These are phyloP conservation scores for Austroboletus niveus DNA, from an alignment of 1,284 basidiomycete genomes.

Conservation along the genomic window DNA sequence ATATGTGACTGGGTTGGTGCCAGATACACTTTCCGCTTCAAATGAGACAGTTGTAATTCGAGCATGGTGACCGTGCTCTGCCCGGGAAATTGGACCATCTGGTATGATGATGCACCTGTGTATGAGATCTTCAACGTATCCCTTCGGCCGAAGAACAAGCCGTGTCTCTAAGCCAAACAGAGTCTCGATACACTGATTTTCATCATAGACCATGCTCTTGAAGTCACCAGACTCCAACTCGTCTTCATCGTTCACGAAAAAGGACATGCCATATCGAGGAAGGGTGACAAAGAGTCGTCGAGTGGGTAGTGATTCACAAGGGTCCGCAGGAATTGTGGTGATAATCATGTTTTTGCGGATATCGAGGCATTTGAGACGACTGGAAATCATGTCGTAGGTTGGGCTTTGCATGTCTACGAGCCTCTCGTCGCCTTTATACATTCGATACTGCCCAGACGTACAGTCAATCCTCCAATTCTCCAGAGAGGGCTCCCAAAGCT, in stretches of 20 bases:
- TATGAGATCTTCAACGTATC: background rate
- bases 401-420: conserved; percentile 34
- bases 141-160: conserved; percentile 37
- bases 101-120: conserved; percentile 37
- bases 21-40: too few species aligned
- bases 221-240: conserved; percentile 27
- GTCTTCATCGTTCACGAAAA: conserved; percentile 22
- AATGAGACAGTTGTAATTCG: conserved; percentile 15
- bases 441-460: background rate
- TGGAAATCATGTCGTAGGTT: conserved; percentile 33
- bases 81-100: background rate
- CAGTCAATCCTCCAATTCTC: conserved; percentile 23
- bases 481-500: conserved; percentile 21
- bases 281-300: conserved; percentile 25
- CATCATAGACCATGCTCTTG: too few species aligned
- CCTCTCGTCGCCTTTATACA: background rate
- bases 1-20: conserved; percentile 18
- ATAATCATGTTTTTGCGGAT: conserved; percentile 28
- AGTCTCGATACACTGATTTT: too few species aligned
- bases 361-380: conserved; percentile 34
- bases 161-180: conserved; percentile 20
- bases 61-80: conserved; percentile 22
- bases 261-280: conserved; percentile 37
- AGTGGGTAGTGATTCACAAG: background rate
- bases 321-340: conserved; percentile 1